Evolutionary conservation across 257 asterid genomes (phyloP).

Genomic region (Fraxinus excelsior): DNA sequence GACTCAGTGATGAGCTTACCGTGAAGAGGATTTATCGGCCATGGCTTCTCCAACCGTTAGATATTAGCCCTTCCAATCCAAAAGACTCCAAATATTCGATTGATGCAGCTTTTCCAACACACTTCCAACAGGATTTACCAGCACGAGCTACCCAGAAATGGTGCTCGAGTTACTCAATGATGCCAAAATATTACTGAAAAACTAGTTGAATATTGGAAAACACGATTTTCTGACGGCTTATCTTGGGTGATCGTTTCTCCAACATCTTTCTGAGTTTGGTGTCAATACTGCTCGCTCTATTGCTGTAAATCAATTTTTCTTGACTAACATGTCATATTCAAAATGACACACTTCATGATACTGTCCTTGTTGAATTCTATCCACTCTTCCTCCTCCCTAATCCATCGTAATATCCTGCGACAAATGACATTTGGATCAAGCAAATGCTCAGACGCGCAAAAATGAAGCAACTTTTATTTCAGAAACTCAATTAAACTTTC

Average conservation of each 20-base stretch:
- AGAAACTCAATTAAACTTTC: slow-evolving; percentile 54
- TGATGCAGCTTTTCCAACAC: slow-evolving; percentile 77
- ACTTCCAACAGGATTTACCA: slow-evolving; percentile 73
- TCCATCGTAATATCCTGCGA: slow-evolving; percentile 72
- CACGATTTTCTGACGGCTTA: slow-evolving; percentile 18
- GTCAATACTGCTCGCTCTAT: slow-evolving; percentile 86
- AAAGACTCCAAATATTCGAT: slow-evolving; percentile 53
- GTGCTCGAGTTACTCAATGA: background rate
- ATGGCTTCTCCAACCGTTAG: slow-evolving; percentile 76
- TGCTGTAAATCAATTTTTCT: slow-evolving; percentile 34
- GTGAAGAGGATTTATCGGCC: slow-evolving; percentile 54
- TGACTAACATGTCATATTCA: slow-evolving; percentile 80
- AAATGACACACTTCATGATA: slow-evolving; percentile 64
- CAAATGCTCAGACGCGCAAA: background rate
- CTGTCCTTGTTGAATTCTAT: slow-evolving; percentile 44
- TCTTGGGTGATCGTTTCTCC: slow-evolving; percentile 78
- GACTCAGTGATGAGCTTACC: slow-evolving; percentile 39
- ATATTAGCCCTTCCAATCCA: slow-evolving; percentile 56
- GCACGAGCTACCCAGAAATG: slow-evolving; percentile 54
- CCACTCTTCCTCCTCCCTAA: slow-evolving; percentile 93
- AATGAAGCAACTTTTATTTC: too few species aligned
- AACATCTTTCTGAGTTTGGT: slow-evolving; percentile 63
- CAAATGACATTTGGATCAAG: background rate
- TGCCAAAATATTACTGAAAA: background rate
- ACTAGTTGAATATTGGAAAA: background rate